These are phyloP conservation scores for Annulohypoxylon truncatum DNA, from an alignment of 2,329 filamentous ascomycete genomes.

Conservation along the genomic window DNA sequence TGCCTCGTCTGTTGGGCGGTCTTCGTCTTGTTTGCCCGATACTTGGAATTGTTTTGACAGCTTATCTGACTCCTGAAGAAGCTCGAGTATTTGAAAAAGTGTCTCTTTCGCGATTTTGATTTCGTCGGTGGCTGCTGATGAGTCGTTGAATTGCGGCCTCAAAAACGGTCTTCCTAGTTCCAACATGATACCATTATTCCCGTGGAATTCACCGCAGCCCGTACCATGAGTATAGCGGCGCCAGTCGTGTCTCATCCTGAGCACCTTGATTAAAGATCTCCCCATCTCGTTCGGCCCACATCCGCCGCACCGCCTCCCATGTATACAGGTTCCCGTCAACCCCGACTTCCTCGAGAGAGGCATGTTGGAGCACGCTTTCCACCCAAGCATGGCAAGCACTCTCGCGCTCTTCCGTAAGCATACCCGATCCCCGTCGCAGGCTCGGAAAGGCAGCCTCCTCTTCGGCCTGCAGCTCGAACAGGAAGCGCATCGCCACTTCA, in stretches of 20 bases:
- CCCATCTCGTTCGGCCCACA: slow-evolving; percentile 29
- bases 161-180: background rate
- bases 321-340: slow-evolving; percentile 27
- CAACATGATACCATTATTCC: no score
- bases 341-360: slow-evolving; percentile 27
- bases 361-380: slow-evolving; percentile 29
- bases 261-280: slow-evolving; percentile 6
- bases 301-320: slow-evolving; percentile 32
- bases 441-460: slow-evolving; percentile 22
- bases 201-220: no score
- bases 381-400: slow-evolving; percentile 23
- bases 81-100: slow-evolving; percentile 5
- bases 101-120: background rate
- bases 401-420: slow-evolving; percentile 24
- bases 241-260: slow-evolving; percentile 14
- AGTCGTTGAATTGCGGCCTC: background rate
- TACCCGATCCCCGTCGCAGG: slow-evolving; percentile 13
- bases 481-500: slow-evolving; percentile 19
- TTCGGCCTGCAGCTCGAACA: slow-evolving; percentile 21
- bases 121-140: background rate
- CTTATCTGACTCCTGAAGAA: background rate
- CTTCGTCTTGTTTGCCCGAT: background rate
- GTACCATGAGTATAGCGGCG: slow-evolving; percentile 15
- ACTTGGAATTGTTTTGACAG: background rate
- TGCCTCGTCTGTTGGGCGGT: background rate